Conservation (phyloP, 2,329 filamentous ascomycete genomes). For the Fusarium nanum region DNA sequence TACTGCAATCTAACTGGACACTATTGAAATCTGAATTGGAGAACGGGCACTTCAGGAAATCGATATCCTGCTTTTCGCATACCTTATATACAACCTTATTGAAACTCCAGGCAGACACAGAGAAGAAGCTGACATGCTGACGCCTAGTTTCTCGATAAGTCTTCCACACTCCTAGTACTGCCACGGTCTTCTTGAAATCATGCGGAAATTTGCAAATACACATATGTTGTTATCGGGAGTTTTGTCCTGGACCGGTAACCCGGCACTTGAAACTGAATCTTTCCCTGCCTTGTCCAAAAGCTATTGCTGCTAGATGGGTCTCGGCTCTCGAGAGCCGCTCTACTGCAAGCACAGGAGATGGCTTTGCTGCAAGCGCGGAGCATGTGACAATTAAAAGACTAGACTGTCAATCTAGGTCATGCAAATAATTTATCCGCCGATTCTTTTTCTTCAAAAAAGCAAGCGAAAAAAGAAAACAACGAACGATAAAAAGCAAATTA, state of each 20-base stretch:
- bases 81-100: neutral
- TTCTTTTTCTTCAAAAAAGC: neutral
- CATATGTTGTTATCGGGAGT: too few species aligned
- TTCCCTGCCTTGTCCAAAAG: too few species aligned
- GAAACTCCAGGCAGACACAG: rapidly evolving
- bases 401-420: neutral
- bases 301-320: too few species aligned
- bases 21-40: too few species aligned
- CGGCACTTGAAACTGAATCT: too few species aligned
- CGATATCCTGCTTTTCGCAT: neutral
- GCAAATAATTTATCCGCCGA: neutral
- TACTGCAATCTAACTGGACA: too few species aligned
- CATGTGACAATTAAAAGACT: neutral
- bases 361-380: neutral
- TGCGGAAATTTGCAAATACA: too few species aligned
- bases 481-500: neutral
- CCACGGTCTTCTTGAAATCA: neutral
- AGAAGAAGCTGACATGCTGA: too few species aligned
- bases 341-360: neutral
- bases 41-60: too few species aligned
- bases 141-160: neutral
- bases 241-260: rapidly evolving
- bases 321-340: rapidly evolving
- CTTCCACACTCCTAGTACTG: rapidly evolving
- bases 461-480: neutral